Evolutionary conservation across 148 eudicot genomes (phyloP).

Genomic region (Oxyria digyna): DNA sequence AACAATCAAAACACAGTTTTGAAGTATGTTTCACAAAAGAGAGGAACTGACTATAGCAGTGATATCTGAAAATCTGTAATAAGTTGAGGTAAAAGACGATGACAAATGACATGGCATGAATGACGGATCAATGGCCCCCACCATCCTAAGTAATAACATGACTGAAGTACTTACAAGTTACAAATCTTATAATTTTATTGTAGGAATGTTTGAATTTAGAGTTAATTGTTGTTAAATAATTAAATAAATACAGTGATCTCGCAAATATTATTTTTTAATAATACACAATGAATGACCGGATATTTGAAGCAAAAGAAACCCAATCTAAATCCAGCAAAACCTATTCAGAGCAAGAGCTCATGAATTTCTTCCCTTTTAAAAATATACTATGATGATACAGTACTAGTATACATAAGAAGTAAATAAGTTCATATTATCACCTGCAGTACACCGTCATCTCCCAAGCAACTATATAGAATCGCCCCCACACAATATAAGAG

Average conservation of each 20-base stretch:
- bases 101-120: not conserved
- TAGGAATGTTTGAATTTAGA: too few relatives aligned
- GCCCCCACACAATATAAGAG: constrained; percentile 61
- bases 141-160: not conserved
- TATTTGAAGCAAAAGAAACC: too few relatives aligned
- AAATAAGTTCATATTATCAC: constrained; percentile 22
- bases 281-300: too few relatives aligned
- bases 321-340: not conserved
- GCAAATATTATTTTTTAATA: too few relatives aligned
- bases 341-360: not conserved
- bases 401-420: not conserved
- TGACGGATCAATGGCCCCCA: not conserved
- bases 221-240: too few relatives aligned
- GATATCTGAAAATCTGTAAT: constrained; percentile 1
- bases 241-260: too few relatives aligned
- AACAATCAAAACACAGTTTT: not conserved
- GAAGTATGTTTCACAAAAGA: not conserved
- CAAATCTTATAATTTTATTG: too few relatives aligned
- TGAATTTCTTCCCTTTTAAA: not conserved
- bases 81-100: not conserved
- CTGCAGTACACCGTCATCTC: constrained; percentile 69
- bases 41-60: not conserved
- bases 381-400: not conserved
- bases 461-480: constrained; percentile 49
- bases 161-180: not conserved